Evolutionary conservation across 768 basidiomycete genomes (phyloP), one percentile per base, ranked within the genome.

Genomic region (Suillus occidentalis): DNA sequence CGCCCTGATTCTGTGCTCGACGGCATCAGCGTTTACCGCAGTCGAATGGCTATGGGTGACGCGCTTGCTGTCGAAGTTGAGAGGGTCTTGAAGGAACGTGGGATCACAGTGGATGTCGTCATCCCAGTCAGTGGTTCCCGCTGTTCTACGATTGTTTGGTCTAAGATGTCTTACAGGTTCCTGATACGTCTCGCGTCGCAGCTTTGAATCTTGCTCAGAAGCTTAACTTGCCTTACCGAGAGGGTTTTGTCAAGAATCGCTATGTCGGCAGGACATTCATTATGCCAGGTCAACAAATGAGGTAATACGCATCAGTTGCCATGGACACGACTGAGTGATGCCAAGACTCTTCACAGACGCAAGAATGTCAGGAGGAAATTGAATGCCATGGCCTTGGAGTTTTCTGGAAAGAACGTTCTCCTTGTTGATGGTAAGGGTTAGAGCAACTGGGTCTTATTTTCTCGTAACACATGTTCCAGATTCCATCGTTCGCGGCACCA

Each of bases 41-140:
- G 94, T 73, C 90, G 97, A 45, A 99, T 99, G 97, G 95, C 97
- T 2, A 99, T 99, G 97, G 97, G 97, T 62, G 96, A 99, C 73
- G 87, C 89, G 7, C 85, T 99, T 53, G 97, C 95, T 1, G 90
- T 87, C 49, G 92, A 96, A 77, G 95, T 97, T 25, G 79, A 85
- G 72, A 83, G 85, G 22, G 87, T 95, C 45, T 81, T 99, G 57
- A 75, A 80, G 53, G 85, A 87, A 66, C 84, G 85, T 55, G 83
- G 89, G 45, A 78, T 96, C 53, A 81, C 83, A 20, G 87, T 97
- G 61, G 97, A 99, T 76, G 97, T 99, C n/a, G 96, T 99, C 68
- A 99, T 99, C 73, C 97, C 97, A 18, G 94, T 91, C 67, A 69
- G 77, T 65, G 62, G 37, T 22, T 14, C 36, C 31, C 40, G 60